Evolutionary conservation across 345 rosid genomes (phyloP).

Genomic region (Salix suchowensis): DNA sequence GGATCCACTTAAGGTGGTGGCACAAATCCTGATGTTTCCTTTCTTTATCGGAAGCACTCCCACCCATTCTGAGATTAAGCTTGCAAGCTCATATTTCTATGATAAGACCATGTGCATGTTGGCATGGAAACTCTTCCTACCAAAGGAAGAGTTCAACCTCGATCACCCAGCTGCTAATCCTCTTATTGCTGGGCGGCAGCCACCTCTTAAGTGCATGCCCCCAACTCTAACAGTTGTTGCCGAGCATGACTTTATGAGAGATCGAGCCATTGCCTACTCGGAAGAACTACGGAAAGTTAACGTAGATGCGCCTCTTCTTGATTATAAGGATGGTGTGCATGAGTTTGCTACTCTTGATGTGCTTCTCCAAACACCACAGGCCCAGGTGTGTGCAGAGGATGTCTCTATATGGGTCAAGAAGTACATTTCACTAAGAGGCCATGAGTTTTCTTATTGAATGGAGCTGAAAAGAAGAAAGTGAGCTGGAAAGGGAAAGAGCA

Average conservation of each 20-base stretch:
- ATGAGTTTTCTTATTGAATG: conserved; percentile 74
- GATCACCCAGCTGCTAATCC: conserved; percentile 94
- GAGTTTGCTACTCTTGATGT: conserved; percentile 91
- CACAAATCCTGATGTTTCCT: conserved; percentile 88
- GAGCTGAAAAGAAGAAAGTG: neutral
- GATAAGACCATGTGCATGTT: conserved; percentile 75
- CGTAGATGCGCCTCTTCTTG: conserved; percentile 86
- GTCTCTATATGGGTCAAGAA: conserved; percentile 93
- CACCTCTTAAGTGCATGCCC: conserved; percentile 81
- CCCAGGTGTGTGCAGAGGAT: conserved; percentile 90
- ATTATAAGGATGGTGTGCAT: conserved; percentile 89
- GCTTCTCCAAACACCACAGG: conserved; percentile 85
- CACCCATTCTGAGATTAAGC: conserved; percentile 76
- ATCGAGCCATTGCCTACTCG: conserved; percentile 87
- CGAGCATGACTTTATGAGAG: conserved; percentile 97
- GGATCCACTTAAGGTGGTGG: conserved; percentile 85
- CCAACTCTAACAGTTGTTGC: conserved; percentile 89
- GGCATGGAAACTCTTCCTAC: conserved; percentile 86
- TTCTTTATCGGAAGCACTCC: conserved; percentile 82
- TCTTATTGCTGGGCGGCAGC: conserved; percentile 56
- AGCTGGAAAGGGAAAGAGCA: neutral
- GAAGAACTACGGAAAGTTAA: conserved; percentile 84
- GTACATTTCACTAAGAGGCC: conserved; percentile 74
- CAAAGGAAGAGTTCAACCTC: conserved; percentile 63
- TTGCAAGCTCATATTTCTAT: conserved; percentile 83